Percentiles rank a stretch among this genome's conserved stretches.
Evolutionary conservation across 208 protist species (phyloP).

Genomic region (Lotmaria passim): DNA sequence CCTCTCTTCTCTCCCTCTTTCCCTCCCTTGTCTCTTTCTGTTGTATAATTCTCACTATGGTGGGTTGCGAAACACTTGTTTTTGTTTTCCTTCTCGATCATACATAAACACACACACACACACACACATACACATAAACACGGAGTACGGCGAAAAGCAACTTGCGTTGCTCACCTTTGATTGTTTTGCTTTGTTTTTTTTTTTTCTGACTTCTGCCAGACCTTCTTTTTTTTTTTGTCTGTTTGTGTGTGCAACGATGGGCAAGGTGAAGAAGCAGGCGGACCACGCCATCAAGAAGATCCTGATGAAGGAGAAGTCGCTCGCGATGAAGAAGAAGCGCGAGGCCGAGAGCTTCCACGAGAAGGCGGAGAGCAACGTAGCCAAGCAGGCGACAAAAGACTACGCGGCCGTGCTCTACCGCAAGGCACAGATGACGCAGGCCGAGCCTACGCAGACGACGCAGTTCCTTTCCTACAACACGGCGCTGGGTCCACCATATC

Average conservation of each 20-base stretch:
- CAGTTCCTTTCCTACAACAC: constrained; percentile 99
- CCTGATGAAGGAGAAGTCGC: constrained; percentile 91
- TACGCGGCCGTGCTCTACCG: constrained; percentile 70
- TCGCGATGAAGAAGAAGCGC: constrained; percentile 87
- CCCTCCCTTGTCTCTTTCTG: no score
- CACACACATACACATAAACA: no score
- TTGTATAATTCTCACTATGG: no score
- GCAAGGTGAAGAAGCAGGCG: constrained; percentile 72
- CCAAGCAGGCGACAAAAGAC: constrained; percentile 64
- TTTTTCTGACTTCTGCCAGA: neutral
- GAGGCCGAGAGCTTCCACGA: constrained; percentile 80
- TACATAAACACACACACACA: no score
- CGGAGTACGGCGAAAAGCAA: constrained; percentile 1
- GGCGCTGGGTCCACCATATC: constrained; percentile 98
- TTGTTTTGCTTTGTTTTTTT: constrained; percentile 17
- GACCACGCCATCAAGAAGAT: constrained; percentile 90
- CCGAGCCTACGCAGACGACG: constrained; percentile 55
- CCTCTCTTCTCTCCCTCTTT: no score
- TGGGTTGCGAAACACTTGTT: no score
- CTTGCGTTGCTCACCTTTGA: constrained; percentile 3
- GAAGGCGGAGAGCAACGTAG: constrained; percentile 37
- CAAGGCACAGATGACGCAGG: constrained; percentile 67
- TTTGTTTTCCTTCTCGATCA: no score
- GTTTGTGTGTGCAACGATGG: constrained; percentile 42
- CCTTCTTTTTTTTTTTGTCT: neutral